Evolutionary conservation across 2,329 filamentous ascomycete genomes (phyloP).

Genomic region (Hymenoscyphus scutula): DNA sequence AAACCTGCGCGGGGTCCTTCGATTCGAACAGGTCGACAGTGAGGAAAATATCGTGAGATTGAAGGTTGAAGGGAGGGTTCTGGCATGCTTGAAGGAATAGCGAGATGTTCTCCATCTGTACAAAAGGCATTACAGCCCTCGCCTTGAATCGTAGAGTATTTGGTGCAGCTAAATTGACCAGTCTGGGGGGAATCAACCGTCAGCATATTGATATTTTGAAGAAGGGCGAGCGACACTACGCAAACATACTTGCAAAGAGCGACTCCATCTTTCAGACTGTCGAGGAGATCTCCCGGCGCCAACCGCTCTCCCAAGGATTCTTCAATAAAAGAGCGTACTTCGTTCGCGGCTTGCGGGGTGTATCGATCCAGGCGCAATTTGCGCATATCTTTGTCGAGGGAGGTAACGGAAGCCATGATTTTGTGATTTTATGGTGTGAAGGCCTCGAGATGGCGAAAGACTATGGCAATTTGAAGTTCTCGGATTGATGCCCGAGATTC

Average conservation of each 20-base stretch:
- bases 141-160: conserved; percentile 83
- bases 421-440: conserved; percentile 10
- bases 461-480: conserved; percentile 12
- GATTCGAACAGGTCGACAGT: conserved; percentile 95
- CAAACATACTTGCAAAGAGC: conserved; percentile 79
- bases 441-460: conserved; percentile 1
- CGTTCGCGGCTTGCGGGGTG: conserved; percentile 84
- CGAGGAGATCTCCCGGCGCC: conserved; percentile 72
- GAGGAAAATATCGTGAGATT: conserved; percentile 91
- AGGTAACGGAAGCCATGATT: conserved; percentile 86
- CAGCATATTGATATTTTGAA: neutral
- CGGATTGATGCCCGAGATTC: neutral
- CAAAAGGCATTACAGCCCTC: conserved; percentile 88
- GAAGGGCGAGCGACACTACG: neutral
- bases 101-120: conserved; percentile 99
- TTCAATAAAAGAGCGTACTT: conserved; percentile 85
- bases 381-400: conserved; percentile 92
- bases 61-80: conserved; percentile 77
- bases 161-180: conserved; percentile 76
- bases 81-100: conserved; percentile 91
- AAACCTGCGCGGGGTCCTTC: conserved; percentile 93
- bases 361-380: conserved; percentile 90
- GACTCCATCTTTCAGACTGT: conserved; percentile 84
- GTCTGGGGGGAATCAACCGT: conserved; percentile 41
- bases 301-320: conserved; percentile 71